Base-by-base conservation (phyloP, 2,329 filamentous ascomycete species). In the Microdochium bolleyi region DNA sequence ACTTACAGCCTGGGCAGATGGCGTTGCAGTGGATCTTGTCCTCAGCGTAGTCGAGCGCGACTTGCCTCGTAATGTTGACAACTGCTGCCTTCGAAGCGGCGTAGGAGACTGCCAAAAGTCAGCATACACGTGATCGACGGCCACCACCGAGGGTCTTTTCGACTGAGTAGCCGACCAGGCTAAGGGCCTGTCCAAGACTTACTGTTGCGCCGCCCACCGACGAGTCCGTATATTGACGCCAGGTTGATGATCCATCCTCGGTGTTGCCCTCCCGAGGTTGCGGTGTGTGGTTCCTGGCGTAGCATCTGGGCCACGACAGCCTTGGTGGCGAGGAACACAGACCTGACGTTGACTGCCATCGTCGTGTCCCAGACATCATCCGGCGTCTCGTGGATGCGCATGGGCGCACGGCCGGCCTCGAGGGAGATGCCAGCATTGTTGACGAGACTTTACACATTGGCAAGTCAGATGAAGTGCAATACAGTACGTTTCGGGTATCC, bases 1-100 rank as follows among this genome's bases (percentile, higher is more conserved):
- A 56, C 56, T 56, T 61, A 65, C 61, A 80, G 5, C 78, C 79
- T 3, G 79, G 78, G 51, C 76, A 79, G 4, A 82, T 67, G 0
- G 76, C 75, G 57, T 81, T 81, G 32, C 73, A 70, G 55, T 81
- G 77, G 24, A 82, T 77, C 0, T 69, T 64, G 11, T 73, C 60
- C 1, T 61, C 60, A 0, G 73, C 77, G 56, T 77, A 79, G 41
- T 82, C 78, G 34, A 76, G 55, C 0, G 77, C 77, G 0, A 77
- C 67, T 9, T 71, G 64, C 32, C 71, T 68, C 0, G 77, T 82
- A 3, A 80, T 55, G n/a, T 73, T 74, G 2, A 72, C 65, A 0
- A 80, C 75, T 0, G 74, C 76, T 5, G 73, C 75, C 55, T 80
- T 81, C 0, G 72, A 74, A 0, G 76, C 69, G 11, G 67, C 65